Evolutionary conservation across 2,329 filamentous ascomycete genomes (phyloP).

Genomic region (Alternaria longipes): DNA sequence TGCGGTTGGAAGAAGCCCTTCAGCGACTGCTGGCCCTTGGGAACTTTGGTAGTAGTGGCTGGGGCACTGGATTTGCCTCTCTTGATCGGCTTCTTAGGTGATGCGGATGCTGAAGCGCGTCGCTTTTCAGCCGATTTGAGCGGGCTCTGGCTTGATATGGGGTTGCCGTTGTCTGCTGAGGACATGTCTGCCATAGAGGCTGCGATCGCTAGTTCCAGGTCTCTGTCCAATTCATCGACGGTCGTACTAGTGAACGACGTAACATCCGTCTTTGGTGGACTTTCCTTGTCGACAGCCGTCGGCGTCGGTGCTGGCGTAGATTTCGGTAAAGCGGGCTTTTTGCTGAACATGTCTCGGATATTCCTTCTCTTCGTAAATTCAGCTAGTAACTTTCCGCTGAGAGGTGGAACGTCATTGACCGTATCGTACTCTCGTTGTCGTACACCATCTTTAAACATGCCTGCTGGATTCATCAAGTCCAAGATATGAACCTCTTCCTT

Average conservation of each 20-base stretch:
- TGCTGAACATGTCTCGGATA: constrained; percentile 92
- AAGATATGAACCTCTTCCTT: constrained; percentile 63
- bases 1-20: constrained; percentile 76
- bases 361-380: constrained; percentile 86
- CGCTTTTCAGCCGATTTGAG: constrained; percentile 45
- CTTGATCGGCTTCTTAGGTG: constrained; percentile 53
- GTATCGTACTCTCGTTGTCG: constrained; percentile 71
- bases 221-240: constrained; percentile 22
- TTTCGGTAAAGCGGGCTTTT: constrained; percentile 28
- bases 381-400: constrained; percentile 84
- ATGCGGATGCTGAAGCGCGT: constrained; percentile 28
- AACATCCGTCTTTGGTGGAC: constrained; percentile 5
- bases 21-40: constrained; percentile 69
- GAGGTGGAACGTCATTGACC: constrained; percentile 71
- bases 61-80: constrained; percentile 57
- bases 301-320: constrained; percentile 11
- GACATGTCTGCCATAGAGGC: constrained; percentile 12
- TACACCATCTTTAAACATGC: constrained; percentile 73
- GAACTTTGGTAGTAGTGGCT: constrained; percentile 29
- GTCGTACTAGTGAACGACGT: not conserved
- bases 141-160: constrained; percentile 19
- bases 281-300: constrained; percentile 1
- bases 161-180: constrained; percentile 12
- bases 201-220: constrained; percentile 10
- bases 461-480: constrained; percentile 81